Percentiles rank a stretch among this genome's conserved stretches.
Conservation (phyloP, 1,139 yeast species). For the Groenewaldozyma auringiensis region DNA sequence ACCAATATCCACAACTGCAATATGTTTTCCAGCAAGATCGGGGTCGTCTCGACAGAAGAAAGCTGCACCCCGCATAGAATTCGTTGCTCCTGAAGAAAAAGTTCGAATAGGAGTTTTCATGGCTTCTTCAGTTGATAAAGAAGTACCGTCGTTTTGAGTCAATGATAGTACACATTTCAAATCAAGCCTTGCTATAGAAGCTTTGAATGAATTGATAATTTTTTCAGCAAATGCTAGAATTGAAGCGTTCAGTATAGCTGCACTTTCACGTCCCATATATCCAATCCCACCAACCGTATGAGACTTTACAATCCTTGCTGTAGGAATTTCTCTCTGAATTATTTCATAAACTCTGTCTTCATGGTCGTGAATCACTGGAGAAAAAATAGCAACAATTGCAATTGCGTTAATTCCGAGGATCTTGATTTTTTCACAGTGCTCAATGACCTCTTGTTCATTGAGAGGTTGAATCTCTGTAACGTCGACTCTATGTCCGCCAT, state of each 20-base stretch:
- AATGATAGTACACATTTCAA: conserved; percentile 34
- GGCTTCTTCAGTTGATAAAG: conserved; percentile 34
- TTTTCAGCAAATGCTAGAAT: conserved; percentile 36
- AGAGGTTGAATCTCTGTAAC: conserved; percentile 31
- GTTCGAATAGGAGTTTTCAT: conserved; percentile 35
- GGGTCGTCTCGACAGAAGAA: conserved; percentile 32
- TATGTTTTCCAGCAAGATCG: conserved; percentile 24
- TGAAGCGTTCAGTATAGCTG: conserved; percentile 38
- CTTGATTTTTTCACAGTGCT: conserved; percentile 29
- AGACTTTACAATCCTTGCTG: conserved; percentile 34
- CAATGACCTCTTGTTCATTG: conserved; percentile 29
- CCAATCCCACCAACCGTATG: conserved; percentile 37
- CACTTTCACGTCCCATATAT: conserved; percentile 37
- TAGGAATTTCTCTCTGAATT: conserved; percentile 28
- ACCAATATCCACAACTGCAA: conserved; percentile 38
- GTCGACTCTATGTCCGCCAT: conserved; percentile 38
- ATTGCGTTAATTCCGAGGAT: conserved; percentile 29
- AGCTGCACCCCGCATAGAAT: conserved; percentile 43
- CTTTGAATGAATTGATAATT: conserved; percentile 33
- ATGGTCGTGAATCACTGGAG: conserved; percentile 33
- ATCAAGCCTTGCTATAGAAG: conserved; percentile 30
- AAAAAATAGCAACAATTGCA: conserved; percentile 35
- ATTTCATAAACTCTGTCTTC: conserved; percentile 31
- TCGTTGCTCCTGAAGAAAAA: conserved; percentile 41
- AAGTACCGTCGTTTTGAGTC: conserved; percentile 41